Evolutionary conservation across 2,329 filamentous ascomycete species (phyloP).

Genomic region (Talaromyces atroroseus): DNA sequence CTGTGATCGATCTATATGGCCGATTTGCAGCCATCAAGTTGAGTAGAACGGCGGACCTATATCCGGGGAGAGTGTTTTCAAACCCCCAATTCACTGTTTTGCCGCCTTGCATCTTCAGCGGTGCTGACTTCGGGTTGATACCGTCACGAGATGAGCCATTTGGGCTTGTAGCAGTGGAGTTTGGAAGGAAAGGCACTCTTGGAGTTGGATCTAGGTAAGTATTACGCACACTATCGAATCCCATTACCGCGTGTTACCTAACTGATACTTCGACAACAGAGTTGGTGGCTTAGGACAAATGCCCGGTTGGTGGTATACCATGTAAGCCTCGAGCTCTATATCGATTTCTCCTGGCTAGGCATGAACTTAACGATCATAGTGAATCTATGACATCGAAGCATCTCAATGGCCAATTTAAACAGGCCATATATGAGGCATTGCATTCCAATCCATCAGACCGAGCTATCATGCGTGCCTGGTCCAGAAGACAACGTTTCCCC

Average conservation of each 20-base stretch:
- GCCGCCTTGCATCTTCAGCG: constrained; percentile 57
- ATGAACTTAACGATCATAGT: constrained; percentile 8
- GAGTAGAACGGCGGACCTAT: constrained; percentile 53
- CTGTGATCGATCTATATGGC: constrained; percentile 58
- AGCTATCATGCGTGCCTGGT: constrained; percentile 55
- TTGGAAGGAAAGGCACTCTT: constrained; percentile 58
- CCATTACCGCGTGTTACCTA: not conserved
- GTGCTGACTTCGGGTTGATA: constrained; percentile 60
- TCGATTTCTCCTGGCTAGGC: not conserved
- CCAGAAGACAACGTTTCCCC: constrained; percentile 56
- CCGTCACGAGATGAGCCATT: constrained; percentile 62
- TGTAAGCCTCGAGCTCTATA: constrained; percentile 23
- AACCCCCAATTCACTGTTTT: constrained; percentile 59
- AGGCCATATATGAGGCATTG: constrained; percentile 52
- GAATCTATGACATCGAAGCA: constrained; percentile 56
- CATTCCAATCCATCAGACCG: constrained; percentile 48
- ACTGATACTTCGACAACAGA: constrained; percentile 27
- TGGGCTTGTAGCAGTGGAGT: constrained; percentile 60
- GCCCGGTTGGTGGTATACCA: constrained; percentile 62
- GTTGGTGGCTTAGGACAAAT: constrained; percentile 59
- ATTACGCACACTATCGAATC: not conserved
- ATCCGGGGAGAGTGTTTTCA: constrained; percentile 56
- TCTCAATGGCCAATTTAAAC: constrained; percentile 56
- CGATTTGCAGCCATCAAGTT: constrained; percentile 59
- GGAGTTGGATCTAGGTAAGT: constrained; percentile 45